Evolutionary conservation across 805 yeast species (phyloP).

Genomic region (Nakazawaea laoshanensis): DNA sequence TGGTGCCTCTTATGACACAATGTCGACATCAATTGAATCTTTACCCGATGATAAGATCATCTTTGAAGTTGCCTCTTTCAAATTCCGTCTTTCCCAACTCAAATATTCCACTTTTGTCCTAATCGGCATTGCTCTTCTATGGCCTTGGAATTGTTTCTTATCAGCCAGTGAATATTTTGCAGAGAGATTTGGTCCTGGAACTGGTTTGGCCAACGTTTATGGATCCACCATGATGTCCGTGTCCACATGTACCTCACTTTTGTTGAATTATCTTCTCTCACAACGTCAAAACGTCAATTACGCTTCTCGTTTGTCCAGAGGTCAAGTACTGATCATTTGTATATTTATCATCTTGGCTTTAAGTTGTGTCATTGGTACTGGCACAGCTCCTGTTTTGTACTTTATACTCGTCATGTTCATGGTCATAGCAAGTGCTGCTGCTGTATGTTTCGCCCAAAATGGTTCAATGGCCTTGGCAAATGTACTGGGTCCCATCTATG

Average conservation of each 20-base stretch:
- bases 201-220: slow-evolving; percentile 47
- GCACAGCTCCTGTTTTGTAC: slow-evolving; percentile 31
- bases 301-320: slow-evolving; percentile 46
- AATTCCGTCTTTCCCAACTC: slow-evolving; percentile 16
- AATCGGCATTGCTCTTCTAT: slow-evolving; percentile 72
- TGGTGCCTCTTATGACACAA: too few relatives aligned
- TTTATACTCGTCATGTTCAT: slow-evolving; percentile 50
- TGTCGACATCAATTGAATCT: too few relatives aligned
- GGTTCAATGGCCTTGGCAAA: slow-evolving; percentile 86
- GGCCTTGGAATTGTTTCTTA: slow-evolving; percentile 96
- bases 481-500: slow-evolving; percentile 63
- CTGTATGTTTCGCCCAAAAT: slow-evolving; percentile 79
- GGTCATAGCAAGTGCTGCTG: slow-evolving; percentile 60
- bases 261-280: slow-evolving; percentile 53
- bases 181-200: slow-evolving; percentile 44
- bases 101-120: slow-evolving; percentile 52
- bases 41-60: slow-evolving; percentile 1
- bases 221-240: slow-evolving; percentile 85
- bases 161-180: slow-evolving; percentile 80
- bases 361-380: slow-evolving; percentile 27
- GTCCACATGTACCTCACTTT: slow-evolving; percentile 61
- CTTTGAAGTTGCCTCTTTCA: slow-evolving; percentile 3
- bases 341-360: slow-evolving; percentile 53
- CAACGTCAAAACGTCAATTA: slow-evolving; percentile 60
- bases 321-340: slow-evolving; percentile 47